Conservation (phyloP, 441 rosid genomes). For the Croton setiger region DNA sequence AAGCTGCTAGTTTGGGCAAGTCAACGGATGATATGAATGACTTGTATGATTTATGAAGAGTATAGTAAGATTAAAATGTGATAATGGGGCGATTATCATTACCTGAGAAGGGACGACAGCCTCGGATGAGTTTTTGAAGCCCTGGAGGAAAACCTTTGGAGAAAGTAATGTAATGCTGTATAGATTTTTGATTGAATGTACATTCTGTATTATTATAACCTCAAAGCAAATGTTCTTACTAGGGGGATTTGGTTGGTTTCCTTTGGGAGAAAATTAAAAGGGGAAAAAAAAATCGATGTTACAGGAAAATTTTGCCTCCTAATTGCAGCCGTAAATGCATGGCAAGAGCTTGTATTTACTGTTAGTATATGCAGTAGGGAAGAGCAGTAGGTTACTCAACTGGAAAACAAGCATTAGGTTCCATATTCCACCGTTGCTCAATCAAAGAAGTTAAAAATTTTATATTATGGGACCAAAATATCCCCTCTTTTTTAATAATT, state of each 20-base stretch:
- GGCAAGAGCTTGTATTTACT: too few species aligned
- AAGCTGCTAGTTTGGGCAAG: constrained; percentile 40
- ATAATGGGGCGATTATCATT: constrained; percentile 2
- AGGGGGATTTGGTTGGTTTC: constrained; percentile 20
- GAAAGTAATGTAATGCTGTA: constrained; percentile 38
- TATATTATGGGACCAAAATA: too few species aligned
- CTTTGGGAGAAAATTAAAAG: not conserved
- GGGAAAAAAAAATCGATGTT: not conserved
- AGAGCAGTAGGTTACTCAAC: too few species aligned
- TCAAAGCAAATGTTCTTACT: constrained; percentile 28
- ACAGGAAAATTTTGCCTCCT: constrained; percentile 4
- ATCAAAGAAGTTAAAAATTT: too few species aligned
- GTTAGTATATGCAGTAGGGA: too few species aligned
- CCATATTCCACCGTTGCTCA: too few species aligned
- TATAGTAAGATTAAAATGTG: too few species aligned
- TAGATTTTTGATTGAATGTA: constrained; percentile 38
- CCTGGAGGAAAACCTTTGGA: constrained; percentile 21
- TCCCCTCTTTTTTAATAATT: too few species aligned
- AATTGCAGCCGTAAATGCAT: not conserved
- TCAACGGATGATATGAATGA: constrained; percentile 33
- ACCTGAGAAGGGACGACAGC: constrained; percentile 7
- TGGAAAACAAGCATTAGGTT: too few species aligned
- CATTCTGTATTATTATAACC: constrained; percentile 42
- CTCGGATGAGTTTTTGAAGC: constrained; percentile 23
- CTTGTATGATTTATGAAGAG: constrained; percentile 29